These are phyloP conservation scores for Plasmodium gaboni DNA, from an alignment of 169 alveolate genomes.

Conservation along the genomic window DNA sequence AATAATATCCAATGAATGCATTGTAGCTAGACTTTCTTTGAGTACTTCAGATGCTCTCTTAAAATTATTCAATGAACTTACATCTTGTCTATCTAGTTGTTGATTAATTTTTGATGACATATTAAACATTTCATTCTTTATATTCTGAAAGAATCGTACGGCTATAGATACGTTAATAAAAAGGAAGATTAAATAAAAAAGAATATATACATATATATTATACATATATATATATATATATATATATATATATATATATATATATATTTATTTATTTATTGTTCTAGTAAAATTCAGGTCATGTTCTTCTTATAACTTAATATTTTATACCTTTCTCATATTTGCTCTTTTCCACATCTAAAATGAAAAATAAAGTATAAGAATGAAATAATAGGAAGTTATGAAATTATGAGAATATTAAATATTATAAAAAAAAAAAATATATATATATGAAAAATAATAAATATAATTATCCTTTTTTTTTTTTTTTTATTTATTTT, in stretches of 20 bases:
- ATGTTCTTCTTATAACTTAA: background rate
- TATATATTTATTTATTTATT: background rate
- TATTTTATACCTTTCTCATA: constrained; percentile 43
- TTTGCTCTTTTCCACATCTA: constrained; percentile 61
- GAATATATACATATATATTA: background rate
- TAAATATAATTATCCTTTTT: background rate
- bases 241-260: background rate
- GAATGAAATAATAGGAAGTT: background rate
- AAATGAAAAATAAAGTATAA: background rate
- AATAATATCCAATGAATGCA: constrained; percentile 31
- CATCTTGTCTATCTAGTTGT: constrained; percentile 5
- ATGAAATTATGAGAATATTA: background rate
- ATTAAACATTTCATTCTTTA: constrained; percentile 21
- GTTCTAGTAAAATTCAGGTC: background rate
- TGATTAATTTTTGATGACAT: constrained; percentile 7
- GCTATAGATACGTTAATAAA: constrained; percentile 4
- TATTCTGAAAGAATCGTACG: constrained; percentile 23
- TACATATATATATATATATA: background rate
- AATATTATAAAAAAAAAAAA: background rate
- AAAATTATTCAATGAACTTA: background rate
- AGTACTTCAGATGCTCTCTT: constrained; percentile 1
- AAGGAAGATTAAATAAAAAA: background rate
- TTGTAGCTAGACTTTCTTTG: constrained; percentile 44
- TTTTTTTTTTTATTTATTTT: constrained; percentile 10
- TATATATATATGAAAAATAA: background rate